These are phyloP conservation scores for Eucalyptus paniculata DNA, from an alignment of 345 rosid species.

Conservation along the genomic window DNA sequence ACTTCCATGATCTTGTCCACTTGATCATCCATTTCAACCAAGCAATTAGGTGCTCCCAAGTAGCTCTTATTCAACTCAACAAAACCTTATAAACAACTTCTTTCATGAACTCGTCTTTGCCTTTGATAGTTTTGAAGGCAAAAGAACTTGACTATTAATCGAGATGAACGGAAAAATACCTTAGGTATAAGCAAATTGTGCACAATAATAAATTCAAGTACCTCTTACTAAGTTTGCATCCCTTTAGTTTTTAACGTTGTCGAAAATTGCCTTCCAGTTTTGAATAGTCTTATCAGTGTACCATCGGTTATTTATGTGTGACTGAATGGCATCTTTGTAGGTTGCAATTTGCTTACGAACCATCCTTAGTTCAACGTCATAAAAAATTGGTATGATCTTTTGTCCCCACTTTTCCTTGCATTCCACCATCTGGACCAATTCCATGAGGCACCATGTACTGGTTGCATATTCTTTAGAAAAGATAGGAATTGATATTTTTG, in stretches of 20 bases:
- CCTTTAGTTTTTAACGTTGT: no score
- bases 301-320: not conserved
- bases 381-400: not conserved
- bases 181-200: fast-evolving
- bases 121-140: no score
- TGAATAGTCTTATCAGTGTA: no score
- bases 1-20: no score
- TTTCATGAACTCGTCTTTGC: no score
- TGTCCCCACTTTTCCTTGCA: not conserved
- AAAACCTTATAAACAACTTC: fast-evolving
- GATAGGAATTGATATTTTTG: no score
- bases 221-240: fast-evolving
- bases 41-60: fast-evolving
- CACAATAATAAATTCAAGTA: no score
- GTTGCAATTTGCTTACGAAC: fast-evolving
- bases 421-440: not conserved
- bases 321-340: fast-evolving
- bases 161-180: fast-evolving
- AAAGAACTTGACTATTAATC: fast-evolving
- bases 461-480: not conserved
- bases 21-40: no score
- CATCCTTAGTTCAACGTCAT: not conserved
- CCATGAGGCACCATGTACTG: not conserved
- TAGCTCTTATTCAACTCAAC: no score
- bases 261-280: fast-evolving